Evolutionary conservation across 2,329 filamentous ascomycete species (phyloP).

Genomic region (Pseudogymnoascus sp.): DNA sequence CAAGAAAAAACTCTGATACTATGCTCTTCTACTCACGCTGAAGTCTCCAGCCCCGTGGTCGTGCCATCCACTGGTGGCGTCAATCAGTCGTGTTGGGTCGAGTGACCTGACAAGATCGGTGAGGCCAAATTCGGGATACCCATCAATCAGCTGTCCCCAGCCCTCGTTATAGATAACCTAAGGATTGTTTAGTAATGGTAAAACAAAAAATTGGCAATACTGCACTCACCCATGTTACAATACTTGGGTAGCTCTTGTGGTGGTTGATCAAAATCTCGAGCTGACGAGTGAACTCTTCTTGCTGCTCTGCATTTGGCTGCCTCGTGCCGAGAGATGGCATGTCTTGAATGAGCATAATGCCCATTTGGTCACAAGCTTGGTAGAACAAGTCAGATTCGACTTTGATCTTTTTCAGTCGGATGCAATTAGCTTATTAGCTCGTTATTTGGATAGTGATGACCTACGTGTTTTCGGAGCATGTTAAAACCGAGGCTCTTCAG

Average conservation of each 20-base stretch:
- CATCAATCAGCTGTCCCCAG: conserved; percentile 51
- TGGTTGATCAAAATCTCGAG: conserved; percentile 37
- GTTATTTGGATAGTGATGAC: conserved; percentile 20
- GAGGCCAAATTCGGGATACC: conserved; percentile 47
- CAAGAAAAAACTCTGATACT: background rate
- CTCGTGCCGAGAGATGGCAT: conserved; percentile 52
- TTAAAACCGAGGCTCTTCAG: conserved; percentile 61
- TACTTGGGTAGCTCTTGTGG: conserved; percentile 43
- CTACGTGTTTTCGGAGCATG: conserved; percentile 60
- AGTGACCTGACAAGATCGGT: conserved; percentile 45
- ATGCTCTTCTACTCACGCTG: conserved; percentile 24
- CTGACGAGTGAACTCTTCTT: conserved; percentile 57
- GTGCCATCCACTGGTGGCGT: conserved; percentile 56
- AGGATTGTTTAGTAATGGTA: background rate
- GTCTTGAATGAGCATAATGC: conserved; percentile 55
- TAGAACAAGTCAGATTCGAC: conserved; percentile 60
- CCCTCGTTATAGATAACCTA: conserved; percentile 63
- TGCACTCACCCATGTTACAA: conserved; percentile 49
- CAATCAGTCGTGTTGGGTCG: conserved; percentile 56
- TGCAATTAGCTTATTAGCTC: background rate
- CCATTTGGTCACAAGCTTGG: conserved; percentile 56
- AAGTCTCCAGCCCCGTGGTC: conserved; percentile 62
- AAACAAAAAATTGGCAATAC: background rate
- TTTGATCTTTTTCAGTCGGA: conserved; percentile 42
- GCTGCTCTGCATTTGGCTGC: conserved; percentile 37